Base-by-base conservation (phyloP, 805 yeast genomes). In the Cyberlindnera saturnus region DNA sequence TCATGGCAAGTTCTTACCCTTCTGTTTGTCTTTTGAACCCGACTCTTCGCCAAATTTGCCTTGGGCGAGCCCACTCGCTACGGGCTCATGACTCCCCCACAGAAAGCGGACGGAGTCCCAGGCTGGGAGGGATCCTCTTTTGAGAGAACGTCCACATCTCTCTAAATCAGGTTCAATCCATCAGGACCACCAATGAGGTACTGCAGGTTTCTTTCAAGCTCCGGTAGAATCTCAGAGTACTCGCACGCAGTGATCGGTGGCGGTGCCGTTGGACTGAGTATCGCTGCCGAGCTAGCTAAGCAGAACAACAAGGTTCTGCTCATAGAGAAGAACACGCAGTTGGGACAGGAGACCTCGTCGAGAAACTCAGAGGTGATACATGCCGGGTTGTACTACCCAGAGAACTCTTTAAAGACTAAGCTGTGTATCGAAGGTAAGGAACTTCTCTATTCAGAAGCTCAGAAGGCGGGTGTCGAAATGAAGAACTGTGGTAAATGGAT, bases 351-450 rank as follows among this genome's bases (percentile, higher is more conserved):
- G 54, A 87, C 96, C 0, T 82, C 95, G 6, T 75, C 91, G n/a
- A 69, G 96, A 41, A 89, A 89, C 66, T 85, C 95, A 2, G 97
- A 90, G 57, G 97, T 90, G 20, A 82, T 89, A 19, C 97, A 89
- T 63, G 96, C 96, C 0, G 96, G 96, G 0, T 55, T 89, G 6
- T 90, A 90, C 59, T 84, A 86, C 55, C 95, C 96, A 0, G 64
- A 67, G 9, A 75, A 76, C 45, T 73, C 84, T 3, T 66, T 90
- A 42, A 83, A 86, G 56, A 77, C 86, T 0, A 63, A 69, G 50
- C 63, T 89, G 26, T 90, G 96, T 55, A 68, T 89, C 30, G 71
- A 74, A 32, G 97, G 97, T 0, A 88, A 85, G 53, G 62, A 77
- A 13, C 62, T 80, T 61, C 69, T 89, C 11, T 89, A 88, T 59